Base-by-base conservation (phyloP, 2,329 filamentous ascomycete genomes). In the Trichoderma sp. region DNA sequence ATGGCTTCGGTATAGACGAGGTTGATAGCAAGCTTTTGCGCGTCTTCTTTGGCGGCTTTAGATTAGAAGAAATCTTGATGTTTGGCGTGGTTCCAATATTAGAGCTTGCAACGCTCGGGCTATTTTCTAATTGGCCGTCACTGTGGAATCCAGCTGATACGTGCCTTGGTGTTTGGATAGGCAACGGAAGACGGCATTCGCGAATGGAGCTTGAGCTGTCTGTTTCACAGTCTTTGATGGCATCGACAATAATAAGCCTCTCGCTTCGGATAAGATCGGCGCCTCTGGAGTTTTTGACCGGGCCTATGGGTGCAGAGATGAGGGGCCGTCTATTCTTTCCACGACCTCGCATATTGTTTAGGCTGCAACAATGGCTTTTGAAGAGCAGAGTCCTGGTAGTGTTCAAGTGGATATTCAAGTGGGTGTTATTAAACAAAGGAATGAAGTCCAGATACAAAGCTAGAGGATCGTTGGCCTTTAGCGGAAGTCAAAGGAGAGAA, bases 301-400 rank as follows among this genome's bases (percentile, higher is more conserved):
- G 80, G 0, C 80, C 81, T 47, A 81, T 71, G 1, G 80, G 81
- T 21, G 67, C 74, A 10, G 80, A 82, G 31, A 82, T 81, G 49
- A 70, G 61, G 19, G 75, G 77, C 1, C 75, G 73, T 31, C 73
- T 75, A 62, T 68, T 71, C 65, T 72, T 75, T 24, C 67, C 65
- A 47, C 53, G 69, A 37, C 59, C 53, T 53, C 66, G 40, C 65
- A 70, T 68, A 33, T 68, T 63, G 31, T 33, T n/a, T 19, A 16
- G 16, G 35, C 10, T 4, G 47, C 27, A 27, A 52, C 57, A 55
- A 27, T 53, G 27, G 27, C 4, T 33, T 3, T 35, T 27, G 27
- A 59, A 29, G 8, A 53, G 27, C 11, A 40, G 29, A 24, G 27
- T 37, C 29, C n/a, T 37, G 16, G 43, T 27, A n/a, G 29, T 67